A percentile compares a stretch with the other conserved stretches of the same genome.
phyloP scores from a whole-genome alignment of 352 stramenopile genomes.

The Saprolegnia parasitica region DNA sequence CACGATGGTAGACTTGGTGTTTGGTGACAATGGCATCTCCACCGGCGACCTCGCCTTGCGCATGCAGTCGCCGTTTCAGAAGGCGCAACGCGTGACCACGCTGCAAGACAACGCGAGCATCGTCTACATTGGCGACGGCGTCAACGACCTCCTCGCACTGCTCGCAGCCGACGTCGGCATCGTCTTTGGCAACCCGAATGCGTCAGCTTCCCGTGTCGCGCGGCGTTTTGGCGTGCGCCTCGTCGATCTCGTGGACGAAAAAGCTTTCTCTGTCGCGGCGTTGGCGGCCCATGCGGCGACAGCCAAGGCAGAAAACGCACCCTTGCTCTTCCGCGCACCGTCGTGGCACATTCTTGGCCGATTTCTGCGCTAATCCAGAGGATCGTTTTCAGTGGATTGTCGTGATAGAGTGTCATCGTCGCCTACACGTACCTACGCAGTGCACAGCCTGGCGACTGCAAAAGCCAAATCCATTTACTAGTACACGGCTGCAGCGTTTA shows the following conservation, averaged over 20 bases:
- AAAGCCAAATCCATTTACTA: no score
- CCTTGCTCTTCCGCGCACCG: not conserved
- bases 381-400: not conserved
- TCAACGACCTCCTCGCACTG: slow-evolving; percentile 26
- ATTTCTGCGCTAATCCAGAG: not conserved
- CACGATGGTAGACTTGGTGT: slow-evolving; percentile 16
- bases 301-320: not conserved
- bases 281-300: not conserved
- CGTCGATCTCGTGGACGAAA: not conserved
- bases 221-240: slow-evolving; percentile 7
- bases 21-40: slow-evolving; percentile 3
- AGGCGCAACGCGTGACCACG: not conserved
- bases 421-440: no score
- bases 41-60: slow-evolving; percentile 19
- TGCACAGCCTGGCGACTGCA: no score
- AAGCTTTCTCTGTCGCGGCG: not conserved
- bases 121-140: slow-evolving; percentile 21
- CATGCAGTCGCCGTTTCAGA: slow-evolving; percentile 16
- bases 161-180: slow-evolving; percentile 19
- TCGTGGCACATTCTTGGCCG: not conserved
- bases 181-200: not conserved
- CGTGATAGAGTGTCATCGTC: no score
- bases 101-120: not conserved
- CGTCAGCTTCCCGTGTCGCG: slow-evolving; percentile 5
- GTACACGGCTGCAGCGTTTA: no score